Percentiles rank a stretch among this genome's conserved stretches.
Conservation (phyloP, 352 stramenopile genomes). For the Phytophthora nicotianae region DNA sequence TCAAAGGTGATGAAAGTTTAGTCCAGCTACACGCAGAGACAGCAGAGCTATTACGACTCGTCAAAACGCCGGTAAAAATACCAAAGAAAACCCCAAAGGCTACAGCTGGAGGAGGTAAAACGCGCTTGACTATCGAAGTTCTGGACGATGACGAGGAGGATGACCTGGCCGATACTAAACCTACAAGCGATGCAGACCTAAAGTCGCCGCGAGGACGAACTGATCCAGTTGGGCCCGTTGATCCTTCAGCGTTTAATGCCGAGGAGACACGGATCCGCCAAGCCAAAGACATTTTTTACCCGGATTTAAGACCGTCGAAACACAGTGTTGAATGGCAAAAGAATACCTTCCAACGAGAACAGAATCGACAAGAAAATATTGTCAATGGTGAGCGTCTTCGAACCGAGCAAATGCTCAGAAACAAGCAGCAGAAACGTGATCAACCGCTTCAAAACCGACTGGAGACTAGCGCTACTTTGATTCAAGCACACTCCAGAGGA, state of each 20-base stretch:
- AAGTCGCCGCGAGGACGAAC: conserved; percentile 5
- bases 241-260: conserved; percentile 55
- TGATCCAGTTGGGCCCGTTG: conserved; percentile 19
- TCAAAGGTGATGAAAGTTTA: conserved; percentile 54
- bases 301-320: conserved; percentile 58
- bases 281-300: conserved; percentile 66
- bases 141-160: conserved; percentile 53
- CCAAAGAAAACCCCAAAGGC: conserved; percentile 31
- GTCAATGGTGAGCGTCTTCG: conserved; percentile 24
- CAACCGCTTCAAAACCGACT: conserved; percentile 43
- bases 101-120: conserved; percentile 26
- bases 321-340: conserved; percentile 51
- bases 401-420: conserved; percentile 18
- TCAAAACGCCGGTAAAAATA: conserved; percentile 50
- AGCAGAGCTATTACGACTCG: conserved; percentile 52
- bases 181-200: not conserved
- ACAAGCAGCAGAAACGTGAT: conserved; percentile 28
- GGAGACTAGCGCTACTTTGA: conserved; percentile 61
- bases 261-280: conserved; percentile 64
- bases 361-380: conserved; percentile 43
- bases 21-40: conserved; percentile 72
- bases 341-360: conserved; percentile 42
- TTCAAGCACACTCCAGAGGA: conserved; percentile 67
- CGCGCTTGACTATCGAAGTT: conserved; percentile 72
- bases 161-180: conserved; percentile 10